These are phyloP conservation scores for Trichoderma asperellum DNA, from an alignment of 2,329 filamentous ascomycete genomes.

Conservation along the genomic window DNA sequence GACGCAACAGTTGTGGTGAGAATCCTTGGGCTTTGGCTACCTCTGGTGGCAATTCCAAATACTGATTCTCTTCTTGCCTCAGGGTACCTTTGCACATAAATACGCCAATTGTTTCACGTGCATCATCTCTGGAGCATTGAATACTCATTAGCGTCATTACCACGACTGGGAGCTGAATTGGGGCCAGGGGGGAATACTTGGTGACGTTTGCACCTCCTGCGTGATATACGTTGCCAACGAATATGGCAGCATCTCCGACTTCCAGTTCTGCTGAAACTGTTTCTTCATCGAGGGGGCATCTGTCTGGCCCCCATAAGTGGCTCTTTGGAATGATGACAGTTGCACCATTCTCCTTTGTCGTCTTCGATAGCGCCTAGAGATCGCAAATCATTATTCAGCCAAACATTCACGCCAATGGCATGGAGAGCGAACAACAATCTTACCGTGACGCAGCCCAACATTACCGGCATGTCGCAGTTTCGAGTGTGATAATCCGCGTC, in stretches of 20 bases:
- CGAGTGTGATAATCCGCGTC: slow-evolving; percentile 40
- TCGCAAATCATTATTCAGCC: not conserved
- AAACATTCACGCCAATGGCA: not conserved
- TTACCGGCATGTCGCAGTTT: slow-evolving; percentile 43
- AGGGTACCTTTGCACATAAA: slow-evolving; percentile 43
- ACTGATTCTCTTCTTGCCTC: slow-evolving; percentile 44
- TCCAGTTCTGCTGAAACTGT: slow-evolving; percentile 46
- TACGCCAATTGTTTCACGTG: slow-evolving; percentile 40
- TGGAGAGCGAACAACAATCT: not conserved
- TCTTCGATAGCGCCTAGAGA: slow-evolving; percentile 43
- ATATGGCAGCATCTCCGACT: slow-evolving; percentile 46
- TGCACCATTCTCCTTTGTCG: slow-evolving; percentile 47
- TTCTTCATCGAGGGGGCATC: slow-evolving; percentile 44
- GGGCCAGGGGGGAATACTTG: slow-evolving; percentile 29
- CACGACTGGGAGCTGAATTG: not conserved
- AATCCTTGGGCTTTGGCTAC: slow-evolving; percentile 38
- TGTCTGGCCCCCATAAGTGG: slow-evolving; percentile 47
- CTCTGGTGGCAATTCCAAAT: slow-evolving; percentile 38
- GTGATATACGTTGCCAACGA: slow-evolving; percentile 47
- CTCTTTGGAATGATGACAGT: slow-evolving; percentile 47
- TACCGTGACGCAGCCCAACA: slow-evolving; percentile 43
- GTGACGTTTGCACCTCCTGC: slow-evolving; percentile 46
- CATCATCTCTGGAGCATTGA: slow-evolving; percentile 33
- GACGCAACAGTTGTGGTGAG: slow-evolving; percentile 40
- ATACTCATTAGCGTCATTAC: not conserved